Conservation (phyloP, 2,329 filamentous ascomycete species). For the Fusarium nanum region DNA sequence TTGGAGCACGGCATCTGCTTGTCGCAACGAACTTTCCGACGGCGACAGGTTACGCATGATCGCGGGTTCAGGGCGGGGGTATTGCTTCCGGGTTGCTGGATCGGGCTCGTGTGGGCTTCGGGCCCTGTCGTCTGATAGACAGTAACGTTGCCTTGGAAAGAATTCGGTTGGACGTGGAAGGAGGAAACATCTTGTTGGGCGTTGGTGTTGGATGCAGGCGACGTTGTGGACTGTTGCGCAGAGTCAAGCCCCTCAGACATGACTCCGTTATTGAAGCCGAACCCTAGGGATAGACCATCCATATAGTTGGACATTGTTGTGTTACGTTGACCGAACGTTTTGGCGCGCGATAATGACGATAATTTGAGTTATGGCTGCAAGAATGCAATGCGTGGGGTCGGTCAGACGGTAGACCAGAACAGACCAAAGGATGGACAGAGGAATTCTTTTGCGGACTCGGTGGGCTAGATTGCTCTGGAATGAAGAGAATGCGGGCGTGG, state of each 20-base stretch:
- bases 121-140: slow-evolving; percentile 56
- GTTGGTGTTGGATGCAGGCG: slow-evolving; percentile 43
- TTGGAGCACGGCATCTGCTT: slow-evolving; percentile 82
- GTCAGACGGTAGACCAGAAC: neutral
- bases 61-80: slow-evolving; percentile 58
- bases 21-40: slow-evolving; percentile 80
- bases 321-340: slow-evolving; percentile 25
- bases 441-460: slow-evolving; percentile 27
- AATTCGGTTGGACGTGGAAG: slow-evolving; percentile 30
- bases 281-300: slow-evolving; percentile 40
- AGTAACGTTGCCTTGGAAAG: slow-evolving; percentile 51
- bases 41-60: slow-evolving; percentile 63
- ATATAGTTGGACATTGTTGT: slow-evolving; percentile 41
- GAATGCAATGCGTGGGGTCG: slow-evolving; percentile 14
- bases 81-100: slow-evolving; percentile 51
- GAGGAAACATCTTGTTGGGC: slow-evolving; percentile 33
- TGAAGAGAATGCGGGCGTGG: slow-evolving; percentile 18
- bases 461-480: slow-evolving; percentile 12
- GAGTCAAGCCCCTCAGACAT: slow-evolving; percentile 38
- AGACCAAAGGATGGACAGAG: slow-evolving; percentile 7
- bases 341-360: neutral
- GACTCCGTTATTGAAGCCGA: slow-evolving; percentile 43
- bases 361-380: slow-evolving; percentile 8
- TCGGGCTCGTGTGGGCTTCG: slow-evolving; percentile 53
- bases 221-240: slow-evolving; percentile 36